These are phyloP conservation scores for Cryptococcus maquisensis DNA, from an alignment of 1,284 basidiomycete genomes.

Conservation along the genomic window DNA sequence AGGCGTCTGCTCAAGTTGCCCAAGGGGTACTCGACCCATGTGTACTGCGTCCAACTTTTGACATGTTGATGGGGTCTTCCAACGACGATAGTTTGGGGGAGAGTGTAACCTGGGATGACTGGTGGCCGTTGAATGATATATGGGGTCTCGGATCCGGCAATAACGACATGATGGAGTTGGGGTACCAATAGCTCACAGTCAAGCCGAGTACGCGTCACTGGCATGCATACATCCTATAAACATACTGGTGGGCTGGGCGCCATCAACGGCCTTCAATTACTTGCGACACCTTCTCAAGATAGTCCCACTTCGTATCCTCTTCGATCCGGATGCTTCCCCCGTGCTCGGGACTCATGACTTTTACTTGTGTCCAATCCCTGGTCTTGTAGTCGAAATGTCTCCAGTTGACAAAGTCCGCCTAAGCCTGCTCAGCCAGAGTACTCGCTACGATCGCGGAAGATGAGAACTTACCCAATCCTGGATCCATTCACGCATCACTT, in stretches of 20 bases:
- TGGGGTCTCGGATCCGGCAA: background rate
- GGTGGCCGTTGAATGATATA: slow-evolving; percentile 9
- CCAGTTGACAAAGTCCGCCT: background rate
- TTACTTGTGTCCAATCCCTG: slow-evolving; percentile 9
- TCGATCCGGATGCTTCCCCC: slow-evolving; percentile 9
- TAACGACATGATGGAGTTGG: too few relatives aligned
- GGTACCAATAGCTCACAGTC: too few relatives aligned
- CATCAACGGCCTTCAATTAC: slow-evolving; percentile 5
- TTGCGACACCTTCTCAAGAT: slow-evolving; percentile 8
- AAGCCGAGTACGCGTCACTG: too few relatives aligned
- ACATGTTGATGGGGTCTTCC: background rate
- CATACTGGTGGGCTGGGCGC: too few relatives aligned
- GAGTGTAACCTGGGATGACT: slow-evolving; percentile 8
- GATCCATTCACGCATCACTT: slow-evolving; percentile 12
- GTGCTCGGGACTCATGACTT: slow-evolving; percentile 11
- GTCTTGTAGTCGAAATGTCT: slow-evolving; percentile 6
- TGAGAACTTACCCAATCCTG: slow-evolving; percentile 8
- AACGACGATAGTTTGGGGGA: background rate
- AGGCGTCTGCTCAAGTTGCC: too few relatives aligned
- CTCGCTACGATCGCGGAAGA: background rate
- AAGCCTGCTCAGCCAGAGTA: too few relatives aligned
- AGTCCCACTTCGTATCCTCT: slow-evolving; percentile 10
- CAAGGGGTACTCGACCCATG: too few relatives aligned
- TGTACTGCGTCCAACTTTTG: too few relatives aligned
- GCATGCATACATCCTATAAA: too few relatives aligned